Base-by-base conservation (phyloP, 768 basidiomycete species). In the Pisolithus orientalis region DNA sequence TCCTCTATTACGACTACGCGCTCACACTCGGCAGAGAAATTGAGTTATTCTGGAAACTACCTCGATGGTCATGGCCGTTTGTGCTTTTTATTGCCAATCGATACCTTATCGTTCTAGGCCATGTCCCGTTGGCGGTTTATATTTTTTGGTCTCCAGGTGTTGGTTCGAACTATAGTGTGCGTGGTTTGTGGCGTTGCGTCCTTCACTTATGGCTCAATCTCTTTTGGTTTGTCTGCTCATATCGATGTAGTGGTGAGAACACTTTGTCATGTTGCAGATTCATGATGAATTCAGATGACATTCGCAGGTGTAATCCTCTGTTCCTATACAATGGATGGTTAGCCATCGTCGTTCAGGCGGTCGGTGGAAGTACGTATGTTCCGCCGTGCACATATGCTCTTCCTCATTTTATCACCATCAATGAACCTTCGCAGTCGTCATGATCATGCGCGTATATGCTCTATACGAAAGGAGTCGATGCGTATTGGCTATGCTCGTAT, bases 21-120 rank as follows among this genome's bases (percentile, higher is more conserved):
- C 59, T 78, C 31, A 80, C 79, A 0, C 53, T 80, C 5, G 44
- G 53, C 0, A 43, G 53, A 28, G 79, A 80, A 55, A 62, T 76
- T 8, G 68, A 73, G 14, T 62, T 67, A 5, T 75, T 72, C 59
- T 80, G 79, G 79, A 54, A 49, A 5, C 54, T 53, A 50, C 40
- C 60, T 17, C 59, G 61, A 6, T 21, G 70, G 5, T 66, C 63
- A 21, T 73, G 66, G 67, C 68, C 63, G 5, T 63, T 68, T 1
- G 58, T 65, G 28, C 56, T 75, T 5, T 76, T 76, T 62, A 74
- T 67, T 52, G 39, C 70, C 27, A 75, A 74, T 42, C 71, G 74
- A 24, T 76, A 76, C 47, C 38, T 71, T 32, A 53, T 63, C 4
- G 49, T 75, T 16, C 39, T 74, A 10, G 72, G 70, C 4, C 72